These are phyloP conservation scores for Allantophomopsis lycopodina DNA, from an alignment of 2,329 filamentous ascomycete genomes.

Conservation along the genomic window DNA sequence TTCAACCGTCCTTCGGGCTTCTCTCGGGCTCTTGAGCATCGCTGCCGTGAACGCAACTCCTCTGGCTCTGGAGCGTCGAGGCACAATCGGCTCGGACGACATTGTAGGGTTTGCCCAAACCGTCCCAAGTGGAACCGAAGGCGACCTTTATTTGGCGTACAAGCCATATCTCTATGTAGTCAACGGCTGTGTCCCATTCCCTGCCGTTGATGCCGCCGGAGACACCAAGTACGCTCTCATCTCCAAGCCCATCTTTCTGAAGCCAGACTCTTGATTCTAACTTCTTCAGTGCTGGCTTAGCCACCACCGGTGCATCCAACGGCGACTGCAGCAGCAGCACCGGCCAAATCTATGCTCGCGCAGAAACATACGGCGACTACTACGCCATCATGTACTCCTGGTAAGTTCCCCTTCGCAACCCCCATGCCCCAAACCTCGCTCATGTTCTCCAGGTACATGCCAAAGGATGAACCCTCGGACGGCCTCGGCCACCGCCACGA, in stretches of 20 bases:
- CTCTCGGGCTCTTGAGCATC: slow-evolving; percentile 5
- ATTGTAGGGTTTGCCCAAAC: slow-evolving; percentile 38
- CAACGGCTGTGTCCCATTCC: slow-evolving; percentile 49
- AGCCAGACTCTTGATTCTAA: neutral
- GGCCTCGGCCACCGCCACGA: slow-evolving; percentile 36
- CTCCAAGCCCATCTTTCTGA: neutral
- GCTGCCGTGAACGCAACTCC: slow-evolving; percentile 3
- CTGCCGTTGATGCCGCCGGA: slow-evolving; percentile 41
- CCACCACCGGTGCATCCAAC: slow-evolving; percentile 21
- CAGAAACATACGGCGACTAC: slow-evolving; percentile 22
- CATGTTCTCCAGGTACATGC: slow-evolving; percentile 28
- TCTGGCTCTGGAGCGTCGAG: slow-evolving; percentile 19
- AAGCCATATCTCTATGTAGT: slow-evolving; percentile 39
- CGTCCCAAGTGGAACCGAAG: slow-evolving; percentile 30
- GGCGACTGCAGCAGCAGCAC: slow-evolving; percentile 26
- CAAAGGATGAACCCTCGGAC: slow-evolving; percentile 26
- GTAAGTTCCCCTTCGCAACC: slow-evolving; percentile 15
- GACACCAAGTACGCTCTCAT: slow-evolving; percentile 33
- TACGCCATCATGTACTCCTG: slow-evolving; percentile 38
- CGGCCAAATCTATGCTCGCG: slow-evolving; percentile 36
- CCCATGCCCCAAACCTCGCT: slow-evolving; percentile 8
- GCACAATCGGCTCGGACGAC: slow-evolving; percentile 26
- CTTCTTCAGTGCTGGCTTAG: slow-evolving; percentile 11
- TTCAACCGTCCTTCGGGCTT: slow-evolving; percentile 6
- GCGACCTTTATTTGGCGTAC: slow-evolving; percentile 37